Conservation (phyloP, 192 early-diverging fungal genomes). For the Coemansia sp. region DNA sequence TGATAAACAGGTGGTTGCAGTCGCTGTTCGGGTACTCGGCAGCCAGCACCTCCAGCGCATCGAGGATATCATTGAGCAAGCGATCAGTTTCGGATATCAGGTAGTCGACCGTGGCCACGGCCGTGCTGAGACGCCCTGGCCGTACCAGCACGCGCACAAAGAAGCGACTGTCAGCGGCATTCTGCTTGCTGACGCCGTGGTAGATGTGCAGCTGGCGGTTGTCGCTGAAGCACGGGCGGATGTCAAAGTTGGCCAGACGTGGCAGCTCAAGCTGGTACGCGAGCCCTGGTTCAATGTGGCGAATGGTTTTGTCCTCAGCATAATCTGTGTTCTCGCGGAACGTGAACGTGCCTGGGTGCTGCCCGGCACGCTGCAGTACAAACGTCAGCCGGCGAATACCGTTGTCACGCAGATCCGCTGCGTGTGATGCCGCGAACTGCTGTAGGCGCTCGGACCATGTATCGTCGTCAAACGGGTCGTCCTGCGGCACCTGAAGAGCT, state of each 20-base stretch:
- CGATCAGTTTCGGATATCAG: constrained; percentile 91
- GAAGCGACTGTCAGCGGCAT: constrained; percentile 92
- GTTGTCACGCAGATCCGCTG: constrained; percentile 65
- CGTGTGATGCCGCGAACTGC: constrained; percentile 60
- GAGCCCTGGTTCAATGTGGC: constrained; percentile 97
- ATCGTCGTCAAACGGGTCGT: constrained; percentile 66
- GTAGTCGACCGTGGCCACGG: constrained; percentile 88
- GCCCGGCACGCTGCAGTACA: constrained; percentile 77
- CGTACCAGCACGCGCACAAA: constrained; percentile 97
- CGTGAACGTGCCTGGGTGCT: constrained; percentile 92
- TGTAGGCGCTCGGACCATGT: constrained; percentile 64
- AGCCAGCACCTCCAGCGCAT: constrained; percentile 92
- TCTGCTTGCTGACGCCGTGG: constrained; percentile 92
- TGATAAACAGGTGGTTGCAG: constrained; percentile 98
- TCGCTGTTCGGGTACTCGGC: constrained; percentile 92
- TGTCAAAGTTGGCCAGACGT: constrained; percentile 90
- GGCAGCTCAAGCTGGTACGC: constrained; percentile 96
- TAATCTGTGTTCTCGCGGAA: constrained; percentile 88
- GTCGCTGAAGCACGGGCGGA: constrained; percentile 92
- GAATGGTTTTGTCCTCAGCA: constrained; percentile 89
- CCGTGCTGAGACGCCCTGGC: constrained; percentile 78
- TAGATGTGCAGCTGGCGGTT: constrained; percentile 97
- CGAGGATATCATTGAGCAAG: constrained; percentile 89
- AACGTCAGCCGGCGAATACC: constrained; percentile 88
- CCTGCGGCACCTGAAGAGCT: constrained; percentile 66